Conservation (phyloP, 1,284 basidiomycete species). For the Phylloboletellus chloephorus region DNA sequence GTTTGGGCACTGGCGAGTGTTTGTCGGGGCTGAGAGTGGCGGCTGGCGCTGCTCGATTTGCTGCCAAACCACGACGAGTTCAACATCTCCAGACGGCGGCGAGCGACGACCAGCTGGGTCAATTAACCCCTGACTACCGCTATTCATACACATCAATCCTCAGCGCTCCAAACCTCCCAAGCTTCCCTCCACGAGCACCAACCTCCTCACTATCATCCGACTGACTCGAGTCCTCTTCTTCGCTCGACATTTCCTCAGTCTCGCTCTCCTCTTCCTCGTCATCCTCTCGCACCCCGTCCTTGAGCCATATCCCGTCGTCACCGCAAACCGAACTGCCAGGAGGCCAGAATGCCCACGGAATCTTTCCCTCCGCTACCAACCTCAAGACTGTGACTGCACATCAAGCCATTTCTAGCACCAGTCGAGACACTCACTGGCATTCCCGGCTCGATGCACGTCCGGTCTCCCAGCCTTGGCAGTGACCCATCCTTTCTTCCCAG, state of each 20-base stretch:
- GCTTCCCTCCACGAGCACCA: background rate
- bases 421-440: slow-evolving; percentile 60
- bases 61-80: slow-evolving; percentile 30
- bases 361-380: slow-evolving; percentile 68
- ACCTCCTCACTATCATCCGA: slow-evolving; percentile 15
- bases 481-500: slow-evolving; percentile 72
- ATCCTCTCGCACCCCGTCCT: slow-evolving; percentile 32
- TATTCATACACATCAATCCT: slow-evolving; percentile 32
- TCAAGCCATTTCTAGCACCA: slow-evolving; percentile 1
- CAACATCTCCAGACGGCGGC: slow-evolving; percentile 15
- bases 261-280: slow-evolving; percentile 22
- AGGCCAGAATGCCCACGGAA: slow-evolving; percentile 85
- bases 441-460: slow-evolving; percentile 84
- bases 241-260: slow-evolving; percentile 15
- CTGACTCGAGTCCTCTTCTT: slow-evolving; percentile 8
- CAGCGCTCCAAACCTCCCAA: slow-evolving; percentile 24
- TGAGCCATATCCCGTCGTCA: slow-evolving; percentile 57
- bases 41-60: slow-evolving; percentile 18
- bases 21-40: slow-evolving; percentile 15
- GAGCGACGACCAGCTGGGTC: slow-evolving; percentile 4
- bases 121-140: slow-evolving; percentile 16
- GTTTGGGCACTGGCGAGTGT: background rate
- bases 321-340: slow-evolving; percentile 39
- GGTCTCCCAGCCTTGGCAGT: slow-evolving; percentile 87
- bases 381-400: slow-evolving; percentile 57